Percentiles rank a stretch among this genome's conserved stretches.
These are phyloP conservation scores for Xylaria sp. DNA, from an alignment of 2,329 filamentous ascomycete genomes.

Conservation along the genomic window DNA sequence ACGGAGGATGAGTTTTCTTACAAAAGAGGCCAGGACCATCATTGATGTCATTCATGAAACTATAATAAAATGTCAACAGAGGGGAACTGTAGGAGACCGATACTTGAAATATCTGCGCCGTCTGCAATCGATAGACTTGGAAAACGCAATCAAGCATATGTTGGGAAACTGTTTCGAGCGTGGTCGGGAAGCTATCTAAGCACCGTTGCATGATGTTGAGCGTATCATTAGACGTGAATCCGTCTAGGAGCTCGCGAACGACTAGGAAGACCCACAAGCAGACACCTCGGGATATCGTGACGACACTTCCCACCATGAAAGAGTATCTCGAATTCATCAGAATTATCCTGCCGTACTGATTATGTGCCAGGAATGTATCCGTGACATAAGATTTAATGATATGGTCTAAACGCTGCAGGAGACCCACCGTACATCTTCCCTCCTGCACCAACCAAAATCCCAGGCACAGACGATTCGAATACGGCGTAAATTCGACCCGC, in stretches of 20 bases:
- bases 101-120: neutral
- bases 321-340: neutral
- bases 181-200: conserved; percentile 33
- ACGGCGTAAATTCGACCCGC: no score
- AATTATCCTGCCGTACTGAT: conserved; percentile 1
- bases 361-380: neutral
- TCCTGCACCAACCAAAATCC: no score
- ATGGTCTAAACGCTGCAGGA: no score
- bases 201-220: conserved; percentile 13
- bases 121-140: conserved; percentile 17
- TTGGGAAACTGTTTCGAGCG: conserved; percentile 35
- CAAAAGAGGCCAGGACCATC: no score
- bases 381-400: conserved; percentile 7
- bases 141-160: conserved; percentile 29
- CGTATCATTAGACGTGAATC: conserved; percentile 37
- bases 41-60: neutral
- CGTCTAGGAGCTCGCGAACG: conserved; percentile 39
- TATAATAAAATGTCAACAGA: conserved; percentile 9
- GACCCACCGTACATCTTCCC: no score
- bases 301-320: conserved; percentile 36
- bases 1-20: no score
- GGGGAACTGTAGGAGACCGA: neutral
- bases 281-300: conserved; percentile 44
- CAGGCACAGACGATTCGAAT: no score
- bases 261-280: conserved; percentile 50